Evolutionary conservation across 345 rosid genomes (phyloP), one percentile per base, ranked within the genome.

Genomic region (Gynandropsis gynandra): DNA sequence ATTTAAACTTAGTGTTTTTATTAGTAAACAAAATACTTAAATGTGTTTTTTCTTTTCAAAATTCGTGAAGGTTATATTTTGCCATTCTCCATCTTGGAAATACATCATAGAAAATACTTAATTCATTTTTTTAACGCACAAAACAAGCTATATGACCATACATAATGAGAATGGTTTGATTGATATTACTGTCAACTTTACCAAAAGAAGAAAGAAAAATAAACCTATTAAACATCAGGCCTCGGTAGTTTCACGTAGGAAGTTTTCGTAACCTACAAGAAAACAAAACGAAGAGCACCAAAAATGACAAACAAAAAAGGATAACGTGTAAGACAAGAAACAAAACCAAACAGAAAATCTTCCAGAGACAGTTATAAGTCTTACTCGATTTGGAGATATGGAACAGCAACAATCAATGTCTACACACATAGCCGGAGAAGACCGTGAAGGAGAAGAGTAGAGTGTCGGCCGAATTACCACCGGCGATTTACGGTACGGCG

Each of bases 401-500:
- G 75, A 69, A 38, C 17, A 18, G 17, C 18, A 29, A 33, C 56
- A 45, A 4, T 59, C 61, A 40, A 52, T 13, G 33, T 52, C 62
- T 12, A 70, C 36, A 33, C 48, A 47, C 21, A 53, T 42, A 14
- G 59, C 16, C 4, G 79, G 51, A 27, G 79, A 64, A 52, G 33
- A 52, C 16, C 66, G 69, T 42, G 24, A 66, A 8, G 86, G 86
- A 54, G 89, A 81, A 48, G 75, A 46, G 45, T 66, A 55, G 1
- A 76, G 54, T 16, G 69, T 60, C 64, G 90, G 79, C 41, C 76
- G 70, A 5, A 64, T 45, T n/a, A n/a, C n/a, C 29, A 75, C 53
- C 14, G 88, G 84, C 5, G 90, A 76, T 14, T 47, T 80, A 53
- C 49, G 45, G 52, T 64, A 66, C 0, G 72, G 73, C 7, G 81